Base-by-base conservation (phyloP, 306 rosid genomes). In the Rubus idaeus region DNA sequence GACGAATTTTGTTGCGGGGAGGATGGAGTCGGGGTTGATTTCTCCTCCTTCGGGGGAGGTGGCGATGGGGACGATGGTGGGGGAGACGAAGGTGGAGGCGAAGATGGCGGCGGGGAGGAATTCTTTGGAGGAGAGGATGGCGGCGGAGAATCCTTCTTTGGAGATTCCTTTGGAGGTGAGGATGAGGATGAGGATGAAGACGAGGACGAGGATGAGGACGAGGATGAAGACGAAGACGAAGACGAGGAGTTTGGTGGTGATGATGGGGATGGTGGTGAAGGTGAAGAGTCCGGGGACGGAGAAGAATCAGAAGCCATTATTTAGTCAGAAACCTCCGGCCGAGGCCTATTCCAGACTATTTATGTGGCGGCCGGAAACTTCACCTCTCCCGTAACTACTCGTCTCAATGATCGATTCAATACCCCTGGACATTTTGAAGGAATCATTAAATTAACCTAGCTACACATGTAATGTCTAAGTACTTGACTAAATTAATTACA, bases 231-330 rank as follows among this genome's bases (percentile, higher is more conserved):
- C 49, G 8, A 45, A 6, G 49, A 45, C 11, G 49, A 45, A 7
- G 12, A 45, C 8, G 49, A 70, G 12, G 61, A 44, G 77, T 60
- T 30, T 46, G 77, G 13, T 3, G 75, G 67, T 4, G 75, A 46
- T 7, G 60, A 10, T 2, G 74, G 47, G 8, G 86, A 16, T 7
- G 89, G 30, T 2, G 84, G 17, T 5, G 82, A 21, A 3, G 87
- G 53, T 45, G 60, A 2, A 7, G 82, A 44, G 23, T 66, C 26
- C 37, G 87, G 81, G 35, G 87, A 83, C 13, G 87, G 61, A 62
- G 81, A 18, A 61, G 74, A 50, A 73, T 63, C n/a, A 53, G 86
- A 73, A 78, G 91, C 66, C 94, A 88, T 30, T 91, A 86, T 40
- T 84, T 70, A 76, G 73, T 68, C 84, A 83, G 77, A 50, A 86